Conservation (phyloP, 495 filamentous ascomycete genomes). For the Talaromyces proteolyticus region DNA sequence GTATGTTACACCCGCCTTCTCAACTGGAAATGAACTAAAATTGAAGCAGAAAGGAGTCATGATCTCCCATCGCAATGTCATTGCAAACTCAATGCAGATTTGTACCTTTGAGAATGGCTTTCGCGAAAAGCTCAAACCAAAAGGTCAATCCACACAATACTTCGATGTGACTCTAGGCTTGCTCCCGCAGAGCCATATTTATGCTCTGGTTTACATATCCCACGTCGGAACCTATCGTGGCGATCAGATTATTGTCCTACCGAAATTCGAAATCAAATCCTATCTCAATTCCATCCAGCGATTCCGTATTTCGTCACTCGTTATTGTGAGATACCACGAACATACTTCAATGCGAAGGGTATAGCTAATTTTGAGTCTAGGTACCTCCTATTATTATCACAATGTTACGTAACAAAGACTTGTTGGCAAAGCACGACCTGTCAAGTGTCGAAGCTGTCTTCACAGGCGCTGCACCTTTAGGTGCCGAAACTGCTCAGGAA, state of each 20-base stretch:
- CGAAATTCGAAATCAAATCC: conserved; percentile 70
- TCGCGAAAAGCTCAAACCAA: conserved; percentile 14
- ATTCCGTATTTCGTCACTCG: conserved; percentile 66
- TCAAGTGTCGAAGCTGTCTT: conserved; percentile 62
- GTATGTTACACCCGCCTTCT: conserved; percentile 33
- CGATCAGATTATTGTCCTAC: conserved; percentile 73
- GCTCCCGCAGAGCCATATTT: conserved; percentile 83
- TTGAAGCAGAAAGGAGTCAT: conserved; percentile 77
- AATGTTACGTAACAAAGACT: conserved; percentile 61
- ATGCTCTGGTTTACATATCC: conserved; percentile 71
- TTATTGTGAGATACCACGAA: conserved; percentile 52
- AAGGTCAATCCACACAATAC: conserved; percentile 10
- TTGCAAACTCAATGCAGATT: conserved; percentile 72
- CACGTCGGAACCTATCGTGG: conserved; percentile 67
- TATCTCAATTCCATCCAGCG: conserved; percentile 63
- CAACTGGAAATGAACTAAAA: neutral
- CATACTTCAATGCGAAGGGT: no score
- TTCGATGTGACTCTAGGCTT: conserved; percentile 66
- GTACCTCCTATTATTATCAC: conserved; percentile 85
- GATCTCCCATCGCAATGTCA: conserved; percentile 87
- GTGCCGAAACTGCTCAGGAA: conserved; percentile 68
- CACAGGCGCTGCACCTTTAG: conserved; percentile 80
- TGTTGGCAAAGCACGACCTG: conserved; percentile 67
- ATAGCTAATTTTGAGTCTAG: conserved; percentile 22
- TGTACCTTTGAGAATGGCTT: conserved; percentile 45